Base-by-base conservation (phyloP, 768 basidiomycete species). In the Kwoniella mangroviensis region DNA sequence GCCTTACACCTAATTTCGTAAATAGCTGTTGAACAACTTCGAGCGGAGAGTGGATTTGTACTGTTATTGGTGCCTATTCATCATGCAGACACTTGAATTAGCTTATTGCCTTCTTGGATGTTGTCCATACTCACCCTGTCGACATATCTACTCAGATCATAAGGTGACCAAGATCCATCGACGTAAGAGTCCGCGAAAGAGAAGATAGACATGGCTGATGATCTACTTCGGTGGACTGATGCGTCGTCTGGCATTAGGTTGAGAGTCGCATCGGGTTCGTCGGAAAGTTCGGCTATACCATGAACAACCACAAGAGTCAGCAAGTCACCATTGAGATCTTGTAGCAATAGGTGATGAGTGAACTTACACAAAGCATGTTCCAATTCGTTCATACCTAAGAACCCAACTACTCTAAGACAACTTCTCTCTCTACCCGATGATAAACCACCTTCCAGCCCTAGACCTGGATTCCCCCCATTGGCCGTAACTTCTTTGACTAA, bases 1-100 rank as follows among this genome's bases (percentile, higher is more conserved):
- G 94, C 73, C 93, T 88, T 12, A 93, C 92, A 0, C 97, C 97
- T 21, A 98, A 88, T 82, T 98, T 98, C 68, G 90, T 90, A 77
- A 98, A 98, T 79, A 96, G 88, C 79, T 93, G 93, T 79, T 98
- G 96, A 0, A 98, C 87, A 59, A 98, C 87, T 82, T 97, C 93
- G 80, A 98, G 86, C 0, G 97, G 93, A 1, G 93, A 90, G 76
- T 94, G 90, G 0, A 88, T 88, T 68, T 90, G 89, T 49, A 98
- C 88, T 0, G 90, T 92, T 66, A 98, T 85, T 0, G 97, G 97
- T 1, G 96, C 94, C 91, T 94, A 58, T 34, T 34, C 34, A 34
- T 6, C 34, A 34, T 7, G 34, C 34, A 34, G 34, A 34, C 34
- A 34, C 34, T 34, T 34, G 34, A 34, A 34, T 34, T 34, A 34